phyloP scores from a whole-genome alignment of 169 alveolate genomes.

The Eimeria maxima region DNA sequence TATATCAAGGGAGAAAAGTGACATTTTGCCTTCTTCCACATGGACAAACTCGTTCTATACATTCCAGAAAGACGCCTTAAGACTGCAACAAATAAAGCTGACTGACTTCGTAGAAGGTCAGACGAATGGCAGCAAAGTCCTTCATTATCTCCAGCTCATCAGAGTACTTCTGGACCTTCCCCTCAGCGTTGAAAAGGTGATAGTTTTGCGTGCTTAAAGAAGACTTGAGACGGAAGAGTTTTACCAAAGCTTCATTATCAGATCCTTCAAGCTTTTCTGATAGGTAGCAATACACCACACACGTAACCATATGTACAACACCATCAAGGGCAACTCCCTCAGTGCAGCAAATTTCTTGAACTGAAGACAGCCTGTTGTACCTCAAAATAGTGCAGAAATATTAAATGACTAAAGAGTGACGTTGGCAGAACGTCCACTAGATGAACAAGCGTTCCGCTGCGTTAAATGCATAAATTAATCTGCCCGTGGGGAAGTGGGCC shows the following conservation, averaged over 20 bases:
- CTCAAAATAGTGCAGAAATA: background rate
- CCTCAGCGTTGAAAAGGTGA: constrained; percentile 96
- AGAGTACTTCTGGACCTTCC: constrained; percentile 94
- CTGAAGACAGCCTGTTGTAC: background rate
- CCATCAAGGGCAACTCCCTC: background rate
- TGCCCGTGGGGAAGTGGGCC: background rate
- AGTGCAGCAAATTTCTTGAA: background rate
- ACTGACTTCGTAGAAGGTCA: constrained; percentile 94
- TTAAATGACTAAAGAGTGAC: background rate
- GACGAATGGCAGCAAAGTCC: constrained; percentile 96
- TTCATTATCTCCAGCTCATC: constrained; percentile 95
- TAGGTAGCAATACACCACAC: background rate
- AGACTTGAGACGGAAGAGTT: constrained; percentile 94
- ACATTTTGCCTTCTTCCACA: background rate
- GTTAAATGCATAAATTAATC: background rate
- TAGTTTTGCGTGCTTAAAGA: constrained; percentile 95
- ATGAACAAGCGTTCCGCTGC: background rate
- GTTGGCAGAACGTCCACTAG: background rate
- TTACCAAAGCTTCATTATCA: constrained; percentile 94
- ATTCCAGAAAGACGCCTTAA: background rate
- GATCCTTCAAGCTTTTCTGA: constrained; percentile 84
- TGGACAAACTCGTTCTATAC: background rate
- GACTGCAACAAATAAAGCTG: constrained; percentile 77
- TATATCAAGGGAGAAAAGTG: background rate
- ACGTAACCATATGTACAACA: background rate